phyloP scores from a whole-genome alignment of 805 yeast species.

The Candida sonorensis region DNA sequence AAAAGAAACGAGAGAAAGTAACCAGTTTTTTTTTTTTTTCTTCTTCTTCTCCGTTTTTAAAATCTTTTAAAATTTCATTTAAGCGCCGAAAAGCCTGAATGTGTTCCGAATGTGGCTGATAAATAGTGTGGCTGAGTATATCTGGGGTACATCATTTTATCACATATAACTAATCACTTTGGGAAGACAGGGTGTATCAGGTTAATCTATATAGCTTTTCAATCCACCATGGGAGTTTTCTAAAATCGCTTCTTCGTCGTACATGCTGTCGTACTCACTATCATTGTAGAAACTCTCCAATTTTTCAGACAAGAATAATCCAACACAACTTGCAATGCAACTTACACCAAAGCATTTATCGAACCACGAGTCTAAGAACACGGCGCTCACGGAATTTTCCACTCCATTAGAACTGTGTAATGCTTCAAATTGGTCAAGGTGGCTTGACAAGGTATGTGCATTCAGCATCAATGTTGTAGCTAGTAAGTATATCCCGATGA shows the following conservation, averaged over 20 bases:
- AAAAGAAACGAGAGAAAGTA: too few species aligned
- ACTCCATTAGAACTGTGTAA: slow-evolving; percentile 6
- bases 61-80: too few species aligned
- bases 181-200: too few species aligned
- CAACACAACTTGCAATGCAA: slow-evolving; percentile 28
- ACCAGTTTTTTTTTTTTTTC: too few species aligned
- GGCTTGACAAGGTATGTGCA: slow-evolving; percentile 37
- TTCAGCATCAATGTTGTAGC: slow-evolving; percentile 46
- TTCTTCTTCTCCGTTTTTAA: too few species aligned
- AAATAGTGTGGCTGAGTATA: too few species aligned
- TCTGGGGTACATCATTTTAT: too few species aligned
- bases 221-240: too few species aligned
- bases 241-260: slow-evolving; percentile 26
- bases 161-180: too few species aligned
- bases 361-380: slow-evolving; percentile 44
- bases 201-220: too few species aligned
- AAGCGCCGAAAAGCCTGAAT: too few species aligned
- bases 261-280: slow-evolving; percentile 14
- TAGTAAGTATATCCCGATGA: slow-evolving; percentile 43
- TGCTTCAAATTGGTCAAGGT: slow-evolving; percentile 32
- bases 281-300: slow-evolving; percentile 17
- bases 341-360: slow-evolving; percentile 44
- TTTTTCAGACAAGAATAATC: slow-evolving; percentile 19
- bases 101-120: too few species aligned
- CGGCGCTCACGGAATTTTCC: slow-evolving; percentile 9